These are phyloP conservation scores for Prunus dulcis DNA, from an alignment of 306 rosid genomes.

Conservation along the genomic window DNA sequence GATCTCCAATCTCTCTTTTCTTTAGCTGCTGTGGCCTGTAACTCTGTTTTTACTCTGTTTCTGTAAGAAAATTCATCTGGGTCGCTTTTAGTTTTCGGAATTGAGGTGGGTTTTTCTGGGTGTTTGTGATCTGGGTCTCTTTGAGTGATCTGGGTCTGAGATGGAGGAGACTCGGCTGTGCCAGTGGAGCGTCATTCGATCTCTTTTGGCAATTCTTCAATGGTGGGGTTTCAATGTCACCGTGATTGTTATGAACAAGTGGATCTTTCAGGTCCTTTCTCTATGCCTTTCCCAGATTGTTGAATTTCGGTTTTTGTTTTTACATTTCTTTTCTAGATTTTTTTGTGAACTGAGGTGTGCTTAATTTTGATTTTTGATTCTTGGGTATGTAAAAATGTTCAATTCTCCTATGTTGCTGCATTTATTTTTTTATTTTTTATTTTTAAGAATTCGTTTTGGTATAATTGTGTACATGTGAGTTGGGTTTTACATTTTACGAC, in stretches of 20 bases:
- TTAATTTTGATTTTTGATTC: neutral
- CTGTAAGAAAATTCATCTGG: neutral
- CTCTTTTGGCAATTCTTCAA: constrained; percentile 82
- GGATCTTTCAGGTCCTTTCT: constrained; percentile 92
- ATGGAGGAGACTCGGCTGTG: constrained; percentile 72
- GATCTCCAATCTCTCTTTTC: neutral
- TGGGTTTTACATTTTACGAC: neutral
- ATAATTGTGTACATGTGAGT: neutral
- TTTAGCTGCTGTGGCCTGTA: constrained; percentile 7
- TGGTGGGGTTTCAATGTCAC: constrained; percentile 98
- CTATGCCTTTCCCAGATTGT: neutral
- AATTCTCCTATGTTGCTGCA: neutral
- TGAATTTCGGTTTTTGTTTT: neutral
- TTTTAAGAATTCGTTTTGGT: neutral
- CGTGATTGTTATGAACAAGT: constrained; percentile 89
- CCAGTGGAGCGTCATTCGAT: constrained; percentile 76
- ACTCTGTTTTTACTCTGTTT: neutral
- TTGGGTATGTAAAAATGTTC: neutral
- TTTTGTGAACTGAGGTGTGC: neutral
- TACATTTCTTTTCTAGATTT: neutral
- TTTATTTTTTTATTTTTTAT: neutral
- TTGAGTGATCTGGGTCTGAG: constrained; percentile 31
- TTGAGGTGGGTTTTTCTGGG: constrained; percentile 14
- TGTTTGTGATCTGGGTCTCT: constrained; percentile 20
- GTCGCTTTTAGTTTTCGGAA: neutral